Percentiles rank a stretch among this genome's conserved stretches.
Conservation (phyloP, 768 basidiomycete species). For the Chalciporus pseudorubinellus region DNA sequence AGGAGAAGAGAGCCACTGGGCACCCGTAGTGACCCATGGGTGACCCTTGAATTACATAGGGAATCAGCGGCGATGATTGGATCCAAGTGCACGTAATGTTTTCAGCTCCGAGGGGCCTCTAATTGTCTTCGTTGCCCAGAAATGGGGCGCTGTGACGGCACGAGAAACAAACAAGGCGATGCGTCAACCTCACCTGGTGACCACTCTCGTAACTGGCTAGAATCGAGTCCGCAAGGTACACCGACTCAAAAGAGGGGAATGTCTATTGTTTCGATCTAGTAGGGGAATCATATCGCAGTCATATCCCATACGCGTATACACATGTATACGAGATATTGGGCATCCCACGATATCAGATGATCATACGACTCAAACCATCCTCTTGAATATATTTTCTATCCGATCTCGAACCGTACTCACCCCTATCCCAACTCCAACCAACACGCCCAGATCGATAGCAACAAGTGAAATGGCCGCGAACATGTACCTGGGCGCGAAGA, state of each 20-base stretch:
- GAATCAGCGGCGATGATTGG: background rate
- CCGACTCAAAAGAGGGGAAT: background rate
- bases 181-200: slow-evolving; percentile 8
- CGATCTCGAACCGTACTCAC: slow-evolving; percentile 18
- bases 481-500: slow-evolving; percentile 97
- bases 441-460: slow-evolving; percentile 61
- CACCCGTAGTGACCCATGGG: background rate
- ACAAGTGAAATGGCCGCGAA: slow-evolving; percentile 62
- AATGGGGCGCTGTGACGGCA: too few species aligned
- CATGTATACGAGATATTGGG: background rate
- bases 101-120: slow-evolving; percentile 21
- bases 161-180: background rate
- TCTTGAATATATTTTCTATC: slow-evolving; percentile 23
- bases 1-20: slow-evolving; percentile 4
- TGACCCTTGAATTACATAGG: background rate
- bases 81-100: slow-evolving; percentile 18
- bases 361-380: slow-evolving; percentile 13
- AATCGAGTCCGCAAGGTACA: background rate
- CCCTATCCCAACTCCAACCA: slow-evolving; percentile 24
- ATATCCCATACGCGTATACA: too few species aligned
- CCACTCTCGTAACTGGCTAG: background rate
- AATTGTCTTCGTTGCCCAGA: background rate
- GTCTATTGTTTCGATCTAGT: background rate
- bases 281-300: background rate
- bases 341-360: too few species aligned